Evolutionary conservation across 2,329 filamentous ascomycete genomes (phyloP).

Genomic region (Monosporascus sp.): DNA sequence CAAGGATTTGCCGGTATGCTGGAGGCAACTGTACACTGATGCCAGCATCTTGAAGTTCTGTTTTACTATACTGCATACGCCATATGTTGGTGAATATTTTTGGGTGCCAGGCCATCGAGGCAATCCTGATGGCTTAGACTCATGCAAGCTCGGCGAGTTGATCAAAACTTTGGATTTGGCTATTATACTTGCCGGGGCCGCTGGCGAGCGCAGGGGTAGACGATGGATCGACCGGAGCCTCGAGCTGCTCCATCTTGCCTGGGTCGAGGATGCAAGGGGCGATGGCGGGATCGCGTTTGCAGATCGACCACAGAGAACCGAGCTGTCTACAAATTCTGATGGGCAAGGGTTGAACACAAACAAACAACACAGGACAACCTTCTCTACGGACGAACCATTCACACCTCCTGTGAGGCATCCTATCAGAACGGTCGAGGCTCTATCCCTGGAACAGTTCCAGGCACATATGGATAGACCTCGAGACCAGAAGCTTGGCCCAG

Average conservation of each 20-base stretch:
- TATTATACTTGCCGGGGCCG: constrained; percentile 68
- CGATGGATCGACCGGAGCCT: constrained; percentile 49
- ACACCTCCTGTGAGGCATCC: constrained; percentile 36
- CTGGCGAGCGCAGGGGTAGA: constrained; percentile 43
- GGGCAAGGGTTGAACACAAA: not conserved
- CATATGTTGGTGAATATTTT: constrained; percentile 7
- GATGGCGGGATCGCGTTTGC: not conserved
- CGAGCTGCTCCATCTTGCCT: constrained; percentile 28
- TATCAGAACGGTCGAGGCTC: constrained; percentile 36
- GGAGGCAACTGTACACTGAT: constrained; percentile 68
- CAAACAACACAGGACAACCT: constrained; percentile 9
- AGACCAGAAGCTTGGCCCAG: constrained; percentile 33
- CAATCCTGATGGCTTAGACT: not conserved
- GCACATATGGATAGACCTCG: constrained; percentile 46
- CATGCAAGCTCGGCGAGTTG: constrained; percentile 43
- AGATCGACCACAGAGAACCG: constrained; percentile 13
- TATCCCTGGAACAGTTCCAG: constrained; percentile 57
- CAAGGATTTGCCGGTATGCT: constrained; percentile 59
- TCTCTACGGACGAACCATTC: constrained; percentile 34
- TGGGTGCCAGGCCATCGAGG: constrained; percentile 8
- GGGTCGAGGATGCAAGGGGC: constrained; percentile 1
- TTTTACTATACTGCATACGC: constrained; percentile 22
- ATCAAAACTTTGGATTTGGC: constrained; percentile 69
- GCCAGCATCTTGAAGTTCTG: constrained; percentile 60
- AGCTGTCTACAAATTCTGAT: not conserved